Evolutionary conservation across 306 rosid genomes (phyloP).

Genomic region (Vigna mungo): DNA sequence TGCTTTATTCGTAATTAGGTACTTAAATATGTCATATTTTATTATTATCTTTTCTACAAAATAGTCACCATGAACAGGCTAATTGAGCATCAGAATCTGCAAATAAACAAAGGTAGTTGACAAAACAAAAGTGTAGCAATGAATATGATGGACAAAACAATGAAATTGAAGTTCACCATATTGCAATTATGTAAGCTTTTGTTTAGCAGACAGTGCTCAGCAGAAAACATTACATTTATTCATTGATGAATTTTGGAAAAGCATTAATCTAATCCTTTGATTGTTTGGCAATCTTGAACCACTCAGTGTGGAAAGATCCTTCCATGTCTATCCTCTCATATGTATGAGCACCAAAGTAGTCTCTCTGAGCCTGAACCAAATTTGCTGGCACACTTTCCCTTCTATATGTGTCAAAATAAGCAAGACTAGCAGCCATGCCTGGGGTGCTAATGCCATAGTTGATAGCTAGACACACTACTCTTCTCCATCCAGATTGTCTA

Average conservation of each 20-base stretch:
- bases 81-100: slow-evolving; percentile 14
- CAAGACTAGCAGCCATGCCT: slow-evolving; percentile 87
- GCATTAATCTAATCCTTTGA: slow-evolving; percentile 46
- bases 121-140: slow-evolving; percentile 4
- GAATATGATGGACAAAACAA: slow-evolving; percentile 19
- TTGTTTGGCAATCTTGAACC: slow-evolving; percentile 83
- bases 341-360: slow-evolving; percentile 88
- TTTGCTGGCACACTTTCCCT: slow-evolving; percentile 78
- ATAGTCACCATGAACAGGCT: no score
- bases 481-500: slow-evolving; percentile 80
- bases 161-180: slow-evolving; percentile 29
- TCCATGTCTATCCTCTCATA: slow-evolving; percentile 68
- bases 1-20: no score
- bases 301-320: slow-evolving; percentile 82
- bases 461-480: slow-evolving; percentile 76
- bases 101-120: slow-evolving; percentile 33
- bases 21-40: no score
- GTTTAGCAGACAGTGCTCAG: slow-evolving; percentile 44
- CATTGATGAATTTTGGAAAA: not conserved
- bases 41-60: no score
- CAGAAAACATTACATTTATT: slow-evolving; percentile 57
- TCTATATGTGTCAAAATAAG: slow-evolving; percentile 75
- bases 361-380: slow-evolving; percentile 85
- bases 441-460: slow-evolving; percentile 81
- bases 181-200: slow-evolving; percentile 41